A percentile compares a stretch with the other conserved stretches of the same genome.
phyloP scores from a whole-genome alignment of 1,139 yeast species.

The Kurtzmaniella quercitrusa region DNA sequence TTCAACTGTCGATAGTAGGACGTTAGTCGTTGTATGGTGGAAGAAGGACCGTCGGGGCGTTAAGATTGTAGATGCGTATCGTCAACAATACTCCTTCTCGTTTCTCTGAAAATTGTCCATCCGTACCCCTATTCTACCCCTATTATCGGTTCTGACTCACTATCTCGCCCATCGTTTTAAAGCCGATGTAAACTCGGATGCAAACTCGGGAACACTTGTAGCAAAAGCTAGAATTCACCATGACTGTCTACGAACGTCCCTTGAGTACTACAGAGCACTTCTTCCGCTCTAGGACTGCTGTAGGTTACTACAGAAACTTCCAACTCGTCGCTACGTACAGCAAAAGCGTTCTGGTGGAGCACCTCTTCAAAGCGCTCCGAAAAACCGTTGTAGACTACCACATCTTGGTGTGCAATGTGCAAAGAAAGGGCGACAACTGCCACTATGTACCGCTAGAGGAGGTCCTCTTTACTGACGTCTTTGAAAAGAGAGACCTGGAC shows the following conservation, averaged over 20 bases:
- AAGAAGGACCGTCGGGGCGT: too few relatives aligned
- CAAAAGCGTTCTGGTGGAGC: constrained; percentile 14
- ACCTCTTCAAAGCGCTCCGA: constrained; percentile 27
- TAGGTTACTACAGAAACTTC: constrained; percentile 28
- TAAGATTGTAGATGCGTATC: too few relatives aligned
- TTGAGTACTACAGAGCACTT: constrained; percentile 34
- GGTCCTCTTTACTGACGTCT: constrained; percentile 22
- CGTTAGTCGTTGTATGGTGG: too few relatives aligned
- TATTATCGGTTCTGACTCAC: background rate
- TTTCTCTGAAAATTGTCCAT: too few relatives aligned
- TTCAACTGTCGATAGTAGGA: too few relatives aligned
- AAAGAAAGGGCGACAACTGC: constrained; percentile 10
- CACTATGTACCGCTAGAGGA: constrained; percentile 21
- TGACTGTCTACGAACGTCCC: constrained; percentile 13
- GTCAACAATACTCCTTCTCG: too few relatives aligned
- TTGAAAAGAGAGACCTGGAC: constrained; percentile 8
- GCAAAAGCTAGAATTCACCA: too few relatives aligned
- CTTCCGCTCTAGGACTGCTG: constrained; percentile 30
- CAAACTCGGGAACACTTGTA: too few relatives aligned
- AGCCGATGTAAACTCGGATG: too few relatives aligned
- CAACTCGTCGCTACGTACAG: constrained; percentile 33
- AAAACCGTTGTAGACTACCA: constrained; percentile 32
- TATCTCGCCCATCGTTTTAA: too few relatives aligned
- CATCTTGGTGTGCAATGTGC: constrained; percentile 30
- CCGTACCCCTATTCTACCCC: too few relatives aligned